A percentile compares a stretch with the other conserved stretches of the same genome.
Evolutionary conservation across 2,329 filamentous ascomycete species (phyloP).

Genomic region (Mollisia scopiformis): DNA sequence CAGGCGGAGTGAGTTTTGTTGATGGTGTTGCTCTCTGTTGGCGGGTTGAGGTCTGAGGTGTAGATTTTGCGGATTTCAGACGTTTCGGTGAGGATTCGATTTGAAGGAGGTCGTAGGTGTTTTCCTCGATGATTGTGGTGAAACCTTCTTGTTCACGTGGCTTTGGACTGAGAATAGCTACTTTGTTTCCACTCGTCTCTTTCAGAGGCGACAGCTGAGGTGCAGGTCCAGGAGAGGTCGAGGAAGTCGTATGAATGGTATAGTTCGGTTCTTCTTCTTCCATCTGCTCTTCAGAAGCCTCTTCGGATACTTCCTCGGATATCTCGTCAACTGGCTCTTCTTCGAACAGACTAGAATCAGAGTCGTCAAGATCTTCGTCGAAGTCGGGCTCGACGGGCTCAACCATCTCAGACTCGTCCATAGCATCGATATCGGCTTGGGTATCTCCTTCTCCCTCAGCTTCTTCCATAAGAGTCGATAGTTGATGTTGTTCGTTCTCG

Average conservation of each 20-base stretch:
- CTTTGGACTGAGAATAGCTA: slow-evolving; percentile 13
- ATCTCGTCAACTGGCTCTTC: slow-evolving; percentile 45
- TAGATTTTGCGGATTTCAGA: slow-evolving; percentile 25
- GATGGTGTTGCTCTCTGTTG: not conserved
- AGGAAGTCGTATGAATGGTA: slow-evolving; percentile 25
- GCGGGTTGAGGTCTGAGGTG: slow-evolving; percentile 15
- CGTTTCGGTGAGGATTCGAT: slow-evolving; percentile 37
- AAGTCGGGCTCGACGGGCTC: slow-evolving; percentile 29
- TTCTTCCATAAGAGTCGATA: slow-evolving; percentile 33
- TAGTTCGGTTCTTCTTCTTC: slow-evolving; percentile 30
- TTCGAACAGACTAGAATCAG: slow-evolving; percentile 48
- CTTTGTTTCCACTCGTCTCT: slow-evolving; percentile 35
- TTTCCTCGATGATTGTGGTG: slow-evolving; percentile 52
- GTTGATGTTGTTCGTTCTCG: slow-evolving; percentile 35
- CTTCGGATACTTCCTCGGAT: slow-evolving; percentile 24
- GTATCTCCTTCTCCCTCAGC: slow-evolving; percentile 36
- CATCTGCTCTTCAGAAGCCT: slow-evolving; percentile 26
- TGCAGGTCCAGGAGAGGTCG: slow-evolving; percentile 30
- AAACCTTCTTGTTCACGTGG: slow-evolving; percentile 43
- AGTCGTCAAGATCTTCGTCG: slow-evolving; percentile 30
- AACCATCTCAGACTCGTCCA: slow-evolving; percentile 32
- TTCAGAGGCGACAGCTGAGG: slow-evolving; percentile 49
- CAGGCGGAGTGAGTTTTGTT: slow-evolving; percentile 12
- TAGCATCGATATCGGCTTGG: slow-evolving; percentile 39
- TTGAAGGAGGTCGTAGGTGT: slow-evolving; percentile 46